A percentile compares a stretch with the other conserved stretches of the same genome.
phyloP scores from a whole-genome alignment of 139 green algal genomes.

The Dunaliella primolecta region DNA sequence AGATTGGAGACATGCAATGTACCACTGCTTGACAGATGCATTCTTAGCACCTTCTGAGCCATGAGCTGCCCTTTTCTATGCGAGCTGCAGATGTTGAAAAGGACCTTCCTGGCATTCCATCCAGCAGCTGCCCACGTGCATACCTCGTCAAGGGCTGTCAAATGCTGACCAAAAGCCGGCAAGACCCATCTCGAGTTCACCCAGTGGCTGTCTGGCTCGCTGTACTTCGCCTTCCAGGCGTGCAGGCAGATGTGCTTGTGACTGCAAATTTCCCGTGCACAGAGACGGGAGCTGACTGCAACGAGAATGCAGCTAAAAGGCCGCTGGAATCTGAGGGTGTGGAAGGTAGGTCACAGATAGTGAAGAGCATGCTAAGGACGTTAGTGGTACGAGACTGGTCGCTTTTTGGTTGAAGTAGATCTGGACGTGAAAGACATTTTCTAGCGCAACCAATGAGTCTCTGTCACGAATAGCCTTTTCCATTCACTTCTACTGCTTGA shows the following conservation, averaged over 20 bases:
- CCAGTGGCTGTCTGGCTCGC: conserved; percentile 29
- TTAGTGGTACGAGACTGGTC: conserved; percentile 4
- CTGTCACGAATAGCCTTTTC: too few relatives aligned
- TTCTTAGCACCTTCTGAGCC: too few relatives aligned
- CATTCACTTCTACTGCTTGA: too few relatives aligned
- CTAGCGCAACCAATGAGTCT: too few relatives aligned
- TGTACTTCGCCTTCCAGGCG: conserved; percentile 49
- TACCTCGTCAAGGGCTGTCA: neutral
- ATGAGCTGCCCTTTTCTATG: too few relatives aligned
- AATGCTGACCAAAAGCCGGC: neutral
- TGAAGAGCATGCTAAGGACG: neutral
- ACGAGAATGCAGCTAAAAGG: neutral
- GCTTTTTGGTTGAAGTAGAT: conserved; percentile 17
- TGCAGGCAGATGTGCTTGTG: conserved; percentile 18
- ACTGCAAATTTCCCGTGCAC: neutral
- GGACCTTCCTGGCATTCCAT: conserved; percentile 10
- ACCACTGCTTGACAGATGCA: too few relatives aligned
- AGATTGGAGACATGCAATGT: too few relatives aligned
- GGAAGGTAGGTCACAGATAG: neutral
- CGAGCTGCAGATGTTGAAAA: conserved; percentile 20
- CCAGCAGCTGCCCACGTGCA: neutral
- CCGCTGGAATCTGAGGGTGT: neutral
- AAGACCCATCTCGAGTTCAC: neutral
- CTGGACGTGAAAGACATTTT: too few relatives aligned
- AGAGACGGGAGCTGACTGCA: neutral